Evolutionary conservation across 2,329 filamentous ascomycete genomes (phyloP), one percentile per base, ranked within the genome.

Genomic region (Xylariaceae sp.): DNA sequence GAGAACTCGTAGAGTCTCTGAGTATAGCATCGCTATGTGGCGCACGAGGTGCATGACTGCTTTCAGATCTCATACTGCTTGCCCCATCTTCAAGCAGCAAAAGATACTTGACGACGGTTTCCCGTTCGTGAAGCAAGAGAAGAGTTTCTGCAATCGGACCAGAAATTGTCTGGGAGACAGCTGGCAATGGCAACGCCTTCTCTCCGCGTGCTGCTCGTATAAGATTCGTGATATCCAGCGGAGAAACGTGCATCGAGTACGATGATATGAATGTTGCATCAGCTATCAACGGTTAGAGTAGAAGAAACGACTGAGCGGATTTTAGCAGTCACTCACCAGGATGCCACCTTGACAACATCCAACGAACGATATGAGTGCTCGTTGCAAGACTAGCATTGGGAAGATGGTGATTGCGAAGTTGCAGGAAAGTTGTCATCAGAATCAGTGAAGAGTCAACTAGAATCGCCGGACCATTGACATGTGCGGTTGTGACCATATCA

Each of bases 271-370:
- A 90, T 3, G 79, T 76, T 57, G 82, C 77, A 68, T 96, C 90
- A 45, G 80, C 86, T 88, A 55, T 11, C 59, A 51, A 65, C 4
- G 51, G 58, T 70, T 55, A 70, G 67, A 17, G n/a, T 55, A 52
- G 34, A 11, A 41, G 10, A 39, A 13, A 44, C 45, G 2, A 53
- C 17, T 37, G 2, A 23, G 37, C 7, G 53, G 48, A 35, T 2
- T 13, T 52, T 72, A 15, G 62, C 54, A 35, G 7, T 5, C 41
- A 73, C 82, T 71, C 78, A 93, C 90, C 86, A 64, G 92, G 88
- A 65, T 86, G 86, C 92, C 93, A 99, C 67, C 83, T 87, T 39
- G 86, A 82, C 66, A 92, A 86, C 1, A 94, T 73, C 94, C 94
- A 99, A 66, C 86, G 82, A 58, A 94, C 83, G 41, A 94, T 81